A percentile compares a stretch with the other conserved stretches of the same genome.
phyloP scores from a whole-genome alignment of 2,329 filamentous ascomycete species.

The Trichoderma atroviride region DNA sequence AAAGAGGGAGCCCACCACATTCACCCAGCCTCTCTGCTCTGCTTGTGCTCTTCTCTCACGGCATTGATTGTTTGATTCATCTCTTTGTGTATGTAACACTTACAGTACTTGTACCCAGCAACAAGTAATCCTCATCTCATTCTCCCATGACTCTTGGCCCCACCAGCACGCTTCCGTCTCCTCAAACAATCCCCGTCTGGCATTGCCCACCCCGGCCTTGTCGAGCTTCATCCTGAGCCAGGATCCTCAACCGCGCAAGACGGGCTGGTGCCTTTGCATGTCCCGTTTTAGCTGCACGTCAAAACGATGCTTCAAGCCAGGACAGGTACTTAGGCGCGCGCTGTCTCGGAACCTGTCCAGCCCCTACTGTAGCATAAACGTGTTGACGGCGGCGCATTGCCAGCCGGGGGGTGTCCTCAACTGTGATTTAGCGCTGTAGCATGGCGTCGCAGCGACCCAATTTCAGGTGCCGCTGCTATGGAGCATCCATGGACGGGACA shows the following conservation, averaged over 20 bases:
- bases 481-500: background rate
- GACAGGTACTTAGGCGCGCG: background rate
- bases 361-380: background rate
- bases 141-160: background rate
- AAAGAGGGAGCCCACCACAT: too few relatives aligned
- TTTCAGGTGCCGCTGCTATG: background rate
- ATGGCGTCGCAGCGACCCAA: background rate
- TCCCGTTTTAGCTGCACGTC: background rate
- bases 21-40: too few relatives aligned
- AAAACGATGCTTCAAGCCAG: background rate
- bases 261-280: background rate
- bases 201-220: background rate
- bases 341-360: background rate
- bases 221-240: conserved; percentile 8
- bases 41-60: too few relatives aligned
- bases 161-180: background rate
- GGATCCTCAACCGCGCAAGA: background rate
- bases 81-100: background rate
- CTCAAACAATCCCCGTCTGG: background rate
- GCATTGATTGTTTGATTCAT: too few relatives aligned
- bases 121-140: background rate
- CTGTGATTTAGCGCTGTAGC: background rate
- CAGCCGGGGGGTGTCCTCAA: background rate
- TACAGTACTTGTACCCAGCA: background rate
- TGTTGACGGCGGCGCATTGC: background rate